phyloP scores from a whole-genome alignment of 1,284 basidiomycete genomes.

The Blastosporella zonata region DNA sequence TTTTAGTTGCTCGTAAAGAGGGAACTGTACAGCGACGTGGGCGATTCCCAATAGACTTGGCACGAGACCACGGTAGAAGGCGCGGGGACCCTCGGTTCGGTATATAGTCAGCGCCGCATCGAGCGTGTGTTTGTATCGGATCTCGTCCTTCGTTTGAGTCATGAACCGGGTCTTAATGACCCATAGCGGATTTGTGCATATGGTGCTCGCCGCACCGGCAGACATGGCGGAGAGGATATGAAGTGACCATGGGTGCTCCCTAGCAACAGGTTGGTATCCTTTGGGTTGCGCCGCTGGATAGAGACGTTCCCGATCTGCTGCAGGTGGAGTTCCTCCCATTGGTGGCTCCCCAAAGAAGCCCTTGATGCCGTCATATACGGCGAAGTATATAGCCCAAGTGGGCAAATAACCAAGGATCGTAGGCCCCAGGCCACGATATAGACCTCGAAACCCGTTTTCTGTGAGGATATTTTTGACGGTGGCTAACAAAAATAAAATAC shows the following conservation, averaged over 20 bases:
- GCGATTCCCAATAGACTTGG: constrained; percentile 87
- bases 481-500: constrained; percentile 39
- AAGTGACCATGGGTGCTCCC: constrained; percentile 78
- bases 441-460: constrained; percentile 78
- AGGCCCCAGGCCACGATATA: constrained; percentile 94
- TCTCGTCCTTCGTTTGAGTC: constrained; percentile 78
- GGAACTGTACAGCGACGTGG: constrained; percentile 95
- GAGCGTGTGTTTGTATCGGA: constrained; percentile 80
- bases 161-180: constrained; percentile 97
- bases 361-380: constrained; percentile 96
- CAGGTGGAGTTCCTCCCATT: constrained; percentile 31
- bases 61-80: constrained; percentile 89
- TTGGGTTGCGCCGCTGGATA: constrained; percentile 81
- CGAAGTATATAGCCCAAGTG: constrained; percentile 97
- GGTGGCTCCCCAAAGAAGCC: constrained; percentile 69
- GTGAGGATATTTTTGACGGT: constrained; percentile 71
- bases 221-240: constrained; percentile 93
- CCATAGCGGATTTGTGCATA: constrained; percentile 93
- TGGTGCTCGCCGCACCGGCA: constrained; percentile 87
- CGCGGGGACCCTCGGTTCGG: constrained; percentile 75
- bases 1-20: constrained; percentile 92
- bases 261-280: constrained; percentile 72
- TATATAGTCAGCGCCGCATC: constrained; percentile 89
- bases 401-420: constrained; percentile 93
- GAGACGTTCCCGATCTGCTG: constrained; percentile 40